These are phyloP conservation scores for Calocera viscosa DNA, from an alignment of 768 basidiomycete genomes.

Conservation along the genomic window DNA sequence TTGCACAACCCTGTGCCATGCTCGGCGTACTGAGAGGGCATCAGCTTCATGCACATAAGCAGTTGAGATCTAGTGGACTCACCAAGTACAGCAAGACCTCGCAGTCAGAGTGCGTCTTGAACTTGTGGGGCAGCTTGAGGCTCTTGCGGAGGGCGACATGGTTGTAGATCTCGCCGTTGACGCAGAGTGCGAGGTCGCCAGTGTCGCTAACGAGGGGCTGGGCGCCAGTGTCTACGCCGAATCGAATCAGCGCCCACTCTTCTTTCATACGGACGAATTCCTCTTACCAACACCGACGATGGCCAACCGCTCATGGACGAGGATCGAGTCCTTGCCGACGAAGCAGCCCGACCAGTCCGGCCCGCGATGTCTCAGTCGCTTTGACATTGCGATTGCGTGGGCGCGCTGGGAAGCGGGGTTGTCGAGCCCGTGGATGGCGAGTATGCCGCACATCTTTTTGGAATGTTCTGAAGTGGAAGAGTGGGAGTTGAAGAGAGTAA, in stretches of 20 bases:
- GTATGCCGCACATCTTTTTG: conserved; percentile 74
- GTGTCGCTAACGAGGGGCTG: conserved; percentile 86
- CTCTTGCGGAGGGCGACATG: conserved; percentile 65
- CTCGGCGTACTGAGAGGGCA: conserved; percentile 57
- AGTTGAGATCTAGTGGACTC: conserved; percentile 18
- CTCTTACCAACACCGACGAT: conserved; percentile 88
- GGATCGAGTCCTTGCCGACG: conserved; percentile 65
- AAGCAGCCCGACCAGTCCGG: conserved; percentile 98
- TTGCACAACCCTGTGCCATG: conserved; percentile 62
- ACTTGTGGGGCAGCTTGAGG: conserved; percentile 53
- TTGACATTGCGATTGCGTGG: conserved; percentile 71
- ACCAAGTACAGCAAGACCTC: conserved; percentile 93
- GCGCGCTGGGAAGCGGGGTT: conserved; percentile 57
- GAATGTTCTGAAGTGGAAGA: conserved; percentile 11
- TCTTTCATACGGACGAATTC: background rate
- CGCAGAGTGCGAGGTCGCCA: conserved; percentile 68
- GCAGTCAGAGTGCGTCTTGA: conserved; percentile 97
- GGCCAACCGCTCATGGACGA: conserved; percentile 92
- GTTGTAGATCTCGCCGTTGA: conserved; percentile 99
- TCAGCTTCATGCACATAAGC: background rate
- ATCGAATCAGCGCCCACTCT: background rate
- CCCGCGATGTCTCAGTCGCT: conserved; percentile 82
- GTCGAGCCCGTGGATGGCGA: conserved; percentile 69
- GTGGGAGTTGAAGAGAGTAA: background rate
- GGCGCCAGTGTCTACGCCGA: conserved; percentile 71